Conservation (phyloP, 2,329 filamentous ascomycete species). For the Curvularia sp. region DNA sequence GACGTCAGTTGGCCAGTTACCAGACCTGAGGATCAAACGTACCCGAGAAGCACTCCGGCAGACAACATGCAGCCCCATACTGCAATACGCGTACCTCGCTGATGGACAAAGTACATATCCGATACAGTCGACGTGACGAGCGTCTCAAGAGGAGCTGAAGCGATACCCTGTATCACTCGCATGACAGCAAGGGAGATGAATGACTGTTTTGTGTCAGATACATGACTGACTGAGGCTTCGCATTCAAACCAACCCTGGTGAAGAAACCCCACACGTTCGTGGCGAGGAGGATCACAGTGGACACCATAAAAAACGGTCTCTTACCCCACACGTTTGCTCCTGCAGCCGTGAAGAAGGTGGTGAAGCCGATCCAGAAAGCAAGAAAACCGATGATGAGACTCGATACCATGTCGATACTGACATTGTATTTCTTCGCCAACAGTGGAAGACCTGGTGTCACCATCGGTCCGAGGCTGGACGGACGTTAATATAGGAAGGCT, state of each 20-base stretch:
- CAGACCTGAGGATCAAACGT: constrained; percentile 35
- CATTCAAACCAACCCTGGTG: constrained; percentile 30
- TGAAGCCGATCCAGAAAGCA: constrained; percentile 50
- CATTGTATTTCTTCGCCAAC: constrained; percentile 46
- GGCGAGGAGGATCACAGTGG: constrained; percentile 43
- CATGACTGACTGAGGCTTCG: not conserved
- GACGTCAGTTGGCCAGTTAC: constrained; percentile 20
- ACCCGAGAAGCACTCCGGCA: constrained; percentile 51
- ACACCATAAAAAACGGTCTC: constrained; percentile 49
- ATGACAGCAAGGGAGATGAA: constrained; percentile 55
- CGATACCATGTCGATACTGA: constrained; percentile 49
- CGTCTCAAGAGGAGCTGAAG: constrained; percentile 86
- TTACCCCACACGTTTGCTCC: constrained; percentile 51
- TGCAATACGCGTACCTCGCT: constrained; percentile 85
- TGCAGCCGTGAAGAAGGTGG: constrained; percentile 53
- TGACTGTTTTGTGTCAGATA: constrained; percentile 27
- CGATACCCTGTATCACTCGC: constrained; percentile 84
- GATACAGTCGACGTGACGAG: constrained; percentile 88
- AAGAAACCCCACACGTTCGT: constrained; percentile 54
- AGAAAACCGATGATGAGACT: constrained; percentile 51
- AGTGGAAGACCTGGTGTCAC: constrained; percentile 50
- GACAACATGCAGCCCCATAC: constrained; percentile 58
- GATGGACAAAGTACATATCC: constrained; percentile 89
- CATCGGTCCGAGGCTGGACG: constrained; percentile 50
- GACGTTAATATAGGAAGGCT: constrained; percentile 3